Evolutionary conservation across 129 eudicot genomes (phyloP), one percentile per base, ranked within the genome.

Genomic region (Apium graveolens): DNA sequence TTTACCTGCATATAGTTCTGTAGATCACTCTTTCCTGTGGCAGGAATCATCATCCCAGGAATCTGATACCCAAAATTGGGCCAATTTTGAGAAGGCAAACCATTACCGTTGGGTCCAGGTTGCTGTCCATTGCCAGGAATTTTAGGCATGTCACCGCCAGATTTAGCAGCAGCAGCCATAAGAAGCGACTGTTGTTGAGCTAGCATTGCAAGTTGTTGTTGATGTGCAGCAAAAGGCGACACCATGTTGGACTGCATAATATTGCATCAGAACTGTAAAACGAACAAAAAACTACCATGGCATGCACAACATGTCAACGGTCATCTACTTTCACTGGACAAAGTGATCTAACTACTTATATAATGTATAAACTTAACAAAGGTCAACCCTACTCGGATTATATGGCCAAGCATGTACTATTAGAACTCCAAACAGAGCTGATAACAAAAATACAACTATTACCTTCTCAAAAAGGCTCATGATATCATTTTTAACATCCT

Each of bases 401-500:
- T 27, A 44, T 31, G 46, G 26, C 26, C 27, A 74, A 44, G 41
- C 65, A 74, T 74, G 60, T 48, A 45, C 4, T 16, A 74, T 31
- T 29, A 45, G 24, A 20, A 32, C 38, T 46, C 45, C 16, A 45
- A 7, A 55, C 4, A n/a, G 32, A 57, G 13, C 31, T 1, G 2
- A n/a, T n/a, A 24, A 1, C 8, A 24, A 55, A 2, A 55, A 29
- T n/a, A 9, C 32, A n/a, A 73, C 55, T 63, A 82, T 81, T 76
- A 92, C 97, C 97, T 90, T 96, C 78, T 96, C 99, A 81, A 96
- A 96, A 65, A 96, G 97, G 81, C 95, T 92, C 99, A 96, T 96
- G 13, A 96, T 96, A 82, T 96, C 99, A 75, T 79, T 88, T 86
- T 92, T 96, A 49, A 92, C 92, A 81, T 96, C 99, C 78, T 88